Evolutionary conservation across 2,329 filamentous ascomycete species (phyloP).

Genomic region (Exserohilum turcica): DNA sequence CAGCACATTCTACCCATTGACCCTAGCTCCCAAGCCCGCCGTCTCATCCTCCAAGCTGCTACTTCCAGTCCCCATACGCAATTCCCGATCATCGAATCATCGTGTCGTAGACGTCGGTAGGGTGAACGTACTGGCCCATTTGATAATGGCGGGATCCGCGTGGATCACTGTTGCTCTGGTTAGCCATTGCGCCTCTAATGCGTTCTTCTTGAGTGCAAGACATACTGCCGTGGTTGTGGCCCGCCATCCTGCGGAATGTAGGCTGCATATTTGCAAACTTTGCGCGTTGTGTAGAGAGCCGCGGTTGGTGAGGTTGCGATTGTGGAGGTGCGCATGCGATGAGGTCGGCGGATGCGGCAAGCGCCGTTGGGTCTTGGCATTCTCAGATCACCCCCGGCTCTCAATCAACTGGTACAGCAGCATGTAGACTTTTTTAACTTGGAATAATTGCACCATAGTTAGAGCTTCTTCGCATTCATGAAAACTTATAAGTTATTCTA

Average conservation of each 20-base stretch:
- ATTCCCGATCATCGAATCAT: neutral
- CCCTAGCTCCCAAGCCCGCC: neutral
- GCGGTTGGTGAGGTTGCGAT: conserved; percentile 16
- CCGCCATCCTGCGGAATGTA: conserved; percentile 35
- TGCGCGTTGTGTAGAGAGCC: conserved; percentile 16
- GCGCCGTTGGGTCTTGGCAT: conserved; percentile 29
- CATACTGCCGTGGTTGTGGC: conserved; percentile 35
- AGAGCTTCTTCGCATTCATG: no score
- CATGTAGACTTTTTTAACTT: no score
- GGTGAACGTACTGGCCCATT: conserved; percentile 58
- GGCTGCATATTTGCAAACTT: conserved; percentile 17
- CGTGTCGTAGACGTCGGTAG: conserved; percentile 29
- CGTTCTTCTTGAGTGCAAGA: neutral
- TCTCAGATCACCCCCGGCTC: neutral
- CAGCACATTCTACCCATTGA: neutral
- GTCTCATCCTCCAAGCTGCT: neutral
- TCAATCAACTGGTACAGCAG: no score
- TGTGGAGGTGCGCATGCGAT: conserved; percentile 22
- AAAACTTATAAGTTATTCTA: no score
- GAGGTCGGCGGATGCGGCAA: conserved; percentile 19
- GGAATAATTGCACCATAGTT: no score
- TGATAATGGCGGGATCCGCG: conserved; percentile 61
- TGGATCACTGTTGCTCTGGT: conserved; percentile 50
- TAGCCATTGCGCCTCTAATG: conserved; percentile 28
- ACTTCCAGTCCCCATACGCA: neutral